Conservation (phyloP, 2,329 filamentous ascomycete species). For the Alternaria arbusti region DNA sequence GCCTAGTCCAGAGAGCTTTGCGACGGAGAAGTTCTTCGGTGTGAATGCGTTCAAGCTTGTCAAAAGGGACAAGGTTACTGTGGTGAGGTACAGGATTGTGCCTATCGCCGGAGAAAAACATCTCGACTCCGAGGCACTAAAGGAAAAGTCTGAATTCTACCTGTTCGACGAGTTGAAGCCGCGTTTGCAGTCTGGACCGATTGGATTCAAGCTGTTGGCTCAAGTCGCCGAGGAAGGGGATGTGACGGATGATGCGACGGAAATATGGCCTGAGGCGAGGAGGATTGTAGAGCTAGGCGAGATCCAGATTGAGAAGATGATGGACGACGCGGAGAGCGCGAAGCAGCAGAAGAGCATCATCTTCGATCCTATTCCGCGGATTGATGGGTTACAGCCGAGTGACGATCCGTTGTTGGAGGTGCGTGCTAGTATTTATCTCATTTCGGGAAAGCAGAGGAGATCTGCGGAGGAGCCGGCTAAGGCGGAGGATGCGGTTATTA, state of each 20-base stretch:
- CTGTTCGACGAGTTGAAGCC: slow-evolving; percentile 57
- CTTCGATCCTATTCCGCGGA: slow-evolving; percentile 64
- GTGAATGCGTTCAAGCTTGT: slow-evolving; percentile 60
- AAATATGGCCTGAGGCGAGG: slow-evolving; percentile 61
- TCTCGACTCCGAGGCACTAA: slow-evolving; percentile 49
- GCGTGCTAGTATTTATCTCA: slow-evolving; percentile 62
- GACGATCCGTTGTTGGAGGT: slow-evolving; percentile 64
- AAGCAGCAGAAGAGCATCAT: slow-evolving; percentile 61
- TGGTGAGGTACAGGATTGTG: slow-evolving; percentile 58
- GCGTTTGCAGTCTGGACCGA: slow-evolving; percentile 44
- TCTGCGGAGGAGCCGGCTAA: slow-evolving; percentile 39
- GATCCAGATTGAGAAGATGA: slow-evolving; percentile 53
- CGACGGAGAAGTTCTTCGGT: slow-evolving; percentile 56
- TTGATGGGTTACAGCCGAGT: slow-evolving; percentile 60
- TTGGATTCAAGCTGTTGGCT: slow-evolving; percentile 57
- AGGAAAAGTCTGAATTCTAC: slow-evolving; percentile 52
- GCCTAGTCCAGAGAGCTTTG: slow-evolving; percentile 58
- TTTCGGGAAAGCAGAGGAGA: slow-evolving; percentile 61
- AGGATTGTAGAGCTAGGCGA: slow-evolving; percentile 59
- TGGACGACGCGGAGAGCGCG: slow-evolving; percentile 50
- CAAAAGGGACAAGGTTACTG: slow-evolving; percentile 51
- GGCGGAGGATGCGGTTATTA: not conserved
- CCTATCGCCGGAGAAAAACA: slow-evolving; percentile 54
- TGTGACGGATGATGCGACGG: slow-evolving; percentile 56
- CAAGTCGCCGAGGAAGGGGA: slow-evolving; percentile 60